phyloP scores from a whole-genome alignment of 2,329 filamentous ascomycete genomes.

The Colletotrichum liriopes region DNA sequence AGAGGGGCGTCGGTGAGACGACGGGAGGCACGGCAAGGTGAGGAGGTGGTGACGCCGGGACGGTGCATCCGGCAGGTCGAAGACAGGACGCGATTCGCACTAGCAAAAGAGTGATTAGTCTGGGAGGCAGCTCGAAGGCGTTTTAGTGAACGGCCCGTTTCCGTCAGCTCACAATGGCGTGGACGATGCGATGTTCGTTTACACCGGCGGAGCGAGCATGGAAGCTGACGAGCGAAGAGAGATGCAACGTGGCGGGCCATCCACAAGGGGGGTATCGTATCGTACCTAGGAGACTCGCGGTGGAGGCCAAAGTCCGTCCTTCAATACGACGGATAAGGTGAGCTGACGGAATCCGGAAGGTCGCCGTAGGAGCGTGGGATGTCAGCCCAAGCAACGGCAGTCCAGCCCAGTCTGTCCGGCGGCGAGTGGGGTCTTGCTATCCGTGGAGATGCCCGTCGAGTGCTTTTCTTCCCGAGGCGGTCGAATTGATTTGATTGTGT shows the following conservation, averaged over 20 bases:
- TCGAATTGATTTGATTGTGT: conserved; percentile 9
- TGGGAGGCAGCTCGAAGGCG: conserved; percentile 7
- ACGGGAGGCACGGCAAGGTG: conserved; percentile 24
- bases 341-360: conserved; percentile 17
- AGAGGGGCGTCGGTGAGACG: conserved; percentile 35
- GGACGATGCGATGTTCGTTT: conserved; percentile 1
- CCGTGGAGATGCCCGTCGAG: conserved; percentile 5
- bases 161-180: conserved; percentile 35
- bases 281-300: conserved; percentile 33
- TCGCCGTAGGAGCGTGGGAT: conserved; percentile 11
- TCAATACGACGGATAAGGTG: conserved; percentile 7
- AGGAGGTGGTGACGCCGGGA: conserved; percentile 20
- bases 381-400: conserved; percentile 25
- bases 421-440: conserved; percentile 18
- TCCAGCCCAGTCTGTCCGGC: conserved; percentile 18
- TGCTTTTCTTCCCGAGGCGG: conserved; percentile 16
- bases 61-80: conserved; percentile 25
- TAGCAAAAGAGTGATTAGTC: conserved; percentile 20
- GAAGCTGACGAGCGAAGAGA: conserved; percentile 18
- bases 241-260: conserved; percentile 25
- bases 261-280: conserved; percentile 11
- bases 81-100: conserved; percentile 8
- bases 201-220: not conserved
- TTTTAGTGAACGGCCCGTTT: conserved; percentile 26
- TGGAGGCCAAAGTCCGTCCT: conserved; percentile 19